Percentiles rank a stretch among this genome's conserved stretches.
These are phyloP conservation scores for Pichia pseudocactophila DNA, from an alignment of 805 yeast species.

Conservation along the genomic window DNA sequence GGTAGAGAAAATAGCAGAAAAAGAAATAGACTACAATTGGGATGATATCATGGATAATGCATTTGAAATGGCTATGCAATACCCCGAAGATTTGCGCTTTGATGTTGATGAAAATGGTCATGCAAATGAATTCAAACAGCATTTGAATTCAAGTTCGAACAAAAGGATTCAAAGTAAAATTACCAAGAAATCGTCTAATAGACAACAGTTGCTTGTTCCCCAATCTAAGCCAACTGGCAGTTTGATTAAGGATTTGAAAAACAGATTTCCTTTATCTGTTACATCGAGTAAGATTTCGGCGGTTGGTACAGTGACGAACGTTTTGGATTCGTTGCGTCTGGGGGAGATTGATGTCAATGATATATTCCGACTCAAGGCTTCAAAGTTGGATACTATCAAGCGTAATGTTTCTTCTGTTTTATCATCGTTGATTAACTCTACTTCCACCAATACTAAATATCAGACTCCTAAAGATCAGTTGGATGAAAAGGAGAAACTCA, in stretches of 20 bases:
- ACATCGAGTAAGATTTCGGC: slow-evolving; percentile 4
- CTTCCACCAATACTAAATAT: slow-evolving; percentile 1
- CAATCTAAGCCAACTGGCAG: slow-evolving; percentile 1
- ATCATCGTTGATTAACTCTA: slow-evolving; percentile 6
- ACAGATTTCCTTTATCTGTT: neutral
- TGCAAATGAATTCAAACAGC: neutral
- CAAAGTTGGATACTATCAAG: slow-evolving; percentile 9
- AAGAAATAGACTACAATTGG: slow-evolving; percentile 28
- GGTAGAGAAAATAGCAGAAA: slow-evolving; percentile 19
- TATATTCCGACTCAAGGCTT: slow-evolving; percentile 5
- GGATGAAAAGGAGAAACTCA: slow-evolving; percentile 46
- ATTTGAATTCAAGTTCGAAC: neutral
- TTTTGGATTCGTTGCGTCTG: slow-evolving; percentile 10
- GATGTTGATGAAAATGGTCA: neutral
- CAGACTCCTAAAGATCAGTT: slow-evolving; percentile 4
- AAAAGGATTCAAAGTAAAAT: neutral
- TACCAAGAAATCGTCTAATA: neutral
- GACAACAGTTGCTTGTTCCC: neutral
- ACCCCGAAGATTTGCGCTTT: slow-evolving; percentile 36
- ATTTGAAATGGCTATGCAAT: slow-evolving; percentile 64
- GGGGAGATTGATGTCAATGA: slow-evolving; percentile 1
- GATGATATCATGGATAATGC: slow-evolving; percentile 72
- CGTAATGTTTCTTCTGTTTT: slow-evolving; percentile 11
- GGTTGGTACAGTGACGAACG: slow-evolving; percentile 5
- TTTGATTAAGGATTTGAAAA: neutral